Evolutionary conservation across 257 asterid genomes (phyloP).

Genomic region (Anisodus tanguticus): DNA sequence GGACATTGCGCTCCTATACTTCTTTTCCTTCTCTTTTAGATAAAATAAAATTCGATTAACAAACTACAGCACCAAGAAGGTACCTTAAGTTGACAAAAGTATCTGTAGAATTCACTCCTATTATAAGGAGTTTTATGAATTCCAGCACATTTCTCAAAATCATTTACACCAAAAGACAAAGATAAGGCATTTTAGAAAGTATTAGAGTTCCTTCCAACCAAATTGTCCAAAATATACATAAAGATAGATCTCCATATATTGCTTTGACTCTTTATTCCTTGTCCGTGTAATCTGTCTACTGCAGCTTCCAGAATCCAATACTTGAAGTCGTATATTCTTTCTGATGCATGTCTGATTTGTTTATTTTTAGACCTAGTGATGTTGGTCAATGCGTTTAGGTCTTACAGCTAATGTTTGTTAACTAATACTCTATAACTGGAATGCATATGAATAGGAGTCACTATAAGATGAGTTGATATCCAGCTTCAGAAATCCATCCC

Average conservation of each 20-base stretch:
- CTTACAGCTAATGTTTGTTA: background rate
- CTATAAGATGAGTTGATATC: background rate
- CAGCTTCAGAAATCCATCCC: background rate
- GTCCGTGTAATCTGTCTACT: background rate
- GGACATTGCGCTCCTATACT: background rate
- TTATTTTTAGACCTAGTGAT: background rate
- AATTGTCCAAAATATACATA: background rate
- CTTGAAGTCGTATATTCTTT: background rate
- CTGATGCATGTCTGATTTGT: slow-evolving; percentile 2
- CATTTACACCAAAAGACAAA: background rate
- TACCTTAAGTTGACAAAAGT: background rate
- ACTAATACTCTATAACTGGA: no score
- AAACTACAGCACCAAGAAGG: background rate
- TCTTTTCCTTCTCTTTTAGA: background rate
- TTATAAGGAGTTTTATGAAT: slow-evolving; percentile 5
- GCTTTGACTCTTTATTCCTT: background rate
- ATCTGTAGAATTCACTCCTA: background rate
- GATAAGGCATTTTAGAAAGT: background rate
- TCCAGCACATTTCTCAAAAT: background rate
- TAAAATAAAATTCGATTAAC: background rate
- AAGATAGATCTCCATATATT: background rate
- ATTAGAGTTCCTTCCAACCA: slow-evolving; percentile 7
- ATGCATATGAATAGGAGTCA: background rate
- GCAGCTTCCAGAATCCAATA: background rate
- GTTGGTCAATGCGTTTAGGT: background rate